Percentiles rank a stretch among this genome's conserved stretches.
Evolutionary conservation across 2,329 filamentous ascomycete species (phyloP).

Genomic region (Pseudopyricularia cyperi): DNA sequence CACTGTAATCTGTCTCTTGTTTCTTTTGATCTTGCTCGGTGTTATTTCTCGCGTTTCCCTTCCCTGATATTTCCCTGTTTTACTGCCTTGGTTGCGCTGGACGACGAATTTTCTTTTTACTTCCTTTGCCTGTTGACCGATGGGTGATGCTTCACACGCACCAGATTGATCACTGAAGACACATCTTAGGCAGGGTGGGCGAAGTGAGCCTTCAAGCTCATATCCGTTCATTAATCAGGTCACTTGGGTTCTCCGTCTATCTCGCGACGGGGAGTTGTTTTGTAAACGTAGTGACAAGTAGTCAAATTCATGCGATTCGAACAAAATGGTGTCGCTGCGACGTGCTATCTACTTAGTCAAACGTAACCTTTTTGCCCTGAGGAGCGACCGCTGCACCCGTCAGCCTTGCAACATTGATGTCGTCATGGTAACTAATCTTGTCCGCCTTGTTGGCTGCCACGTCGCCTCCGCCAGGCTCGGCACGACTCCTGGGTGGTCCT

Average conservation of each 20-base stretch:
- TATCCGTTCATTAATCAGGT: not conserved
- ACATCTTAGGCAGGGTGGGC: not conserved
- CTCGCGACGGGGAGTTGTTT: not conserved
- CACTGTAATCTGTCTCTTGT: not conserved
- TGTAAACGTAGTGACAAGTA: not conserved
- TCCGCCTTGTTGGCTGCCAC: slow-evolving; percentile 12
- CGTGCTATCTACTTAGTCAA: slow-evolving; percentile 44
- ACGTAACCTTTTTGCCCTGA: slow-evolving; percentile 69
- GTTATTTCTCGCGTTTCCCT: not conserved
- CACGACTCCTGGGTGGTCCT: slow-evolving; percentile 1
- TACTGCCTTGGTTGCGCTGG: not conserved
- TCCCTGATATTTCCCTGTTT: not conserved
- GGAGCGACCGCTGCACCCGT: slow-evolving; percentile 69
- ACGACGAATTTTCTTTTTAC: not conserved
- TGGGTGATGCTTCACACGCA: not conserved
- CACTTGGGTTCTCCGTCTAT: not conserved
- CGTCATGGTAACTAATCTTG: slow-evolving; percentile 25
- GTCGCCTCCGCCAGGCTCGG: slow-evolving; percentile 17
- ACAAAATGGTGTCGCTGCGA: not conserved
- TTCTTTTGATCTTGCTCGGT: not conserved
- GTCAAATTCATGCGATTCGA: not conserved
- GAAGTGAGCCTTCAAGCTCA: not conserved
- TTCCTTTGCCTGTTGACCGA: not conserved
- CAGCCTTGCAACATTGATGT: slow-evolving; percentile 45
- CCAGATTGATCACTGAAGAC: not conserved